Base-by-base conservation (phyloP, 306 rosid genomes). In the Leucaena leucocephala region DNA sequence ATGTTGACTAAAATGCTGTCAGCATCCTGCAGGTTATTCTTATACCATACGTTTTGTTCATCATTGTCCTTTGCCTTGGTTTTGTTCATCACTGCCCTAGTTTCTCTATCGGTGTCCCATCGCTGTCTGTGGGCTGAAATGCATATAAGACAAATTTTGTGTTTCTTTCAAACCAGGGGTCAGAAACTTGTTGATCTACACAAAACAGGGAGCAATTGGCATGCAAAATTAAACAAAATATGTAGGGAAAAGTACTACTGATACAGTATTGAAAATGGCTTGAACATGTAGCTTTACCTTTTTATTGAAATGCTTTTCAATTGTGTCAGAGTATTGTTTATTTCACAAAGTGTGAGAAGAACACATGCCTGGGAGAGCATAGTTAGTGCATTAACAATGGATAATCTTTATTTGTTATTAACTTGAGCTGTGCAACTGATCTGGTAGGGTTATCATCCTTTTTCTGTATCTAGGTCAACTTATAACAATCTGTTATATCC, bases 371-470 rank as follows among this genome's bases (percentile, higher is more conserved):
- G 22, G 59, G 22, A 0, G 8, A n/a, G 15, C 44, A 34, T 35
- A 36, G 57, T 63, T 62, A 61, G 40, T 81, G 67, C 75, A 77
- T 57, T 70, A 54, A 62, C 44, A 54, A 44, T 62, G 74, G 62
- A 63, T 66, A 69, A 63, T 63, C 40, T 63, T 63, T 35, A 14
- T 35, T 34, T 63, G 43, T 27, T 44, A 77, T 75, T 57, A 46
- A 21, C 63, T 65, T 76, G 46, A 58, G 21, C 22, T 75, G 39
- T 36, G 68, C 68, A 70, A 52, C 55, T 72, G 14, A 80, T 62
- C 17, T 72, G 52, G 42, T 63, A 59, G 34, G 52, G 52, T 59
- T 17, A 7, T 72, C 8, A 27, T 72, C 19, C 64, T 9, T 72
- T 77, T 70, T 42, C 81, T 8, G 38, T 75, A 57, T 58, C n/a